Conservation (phyloP, 257 asterid genomes). For the Catharanthus roseus region DNA sequence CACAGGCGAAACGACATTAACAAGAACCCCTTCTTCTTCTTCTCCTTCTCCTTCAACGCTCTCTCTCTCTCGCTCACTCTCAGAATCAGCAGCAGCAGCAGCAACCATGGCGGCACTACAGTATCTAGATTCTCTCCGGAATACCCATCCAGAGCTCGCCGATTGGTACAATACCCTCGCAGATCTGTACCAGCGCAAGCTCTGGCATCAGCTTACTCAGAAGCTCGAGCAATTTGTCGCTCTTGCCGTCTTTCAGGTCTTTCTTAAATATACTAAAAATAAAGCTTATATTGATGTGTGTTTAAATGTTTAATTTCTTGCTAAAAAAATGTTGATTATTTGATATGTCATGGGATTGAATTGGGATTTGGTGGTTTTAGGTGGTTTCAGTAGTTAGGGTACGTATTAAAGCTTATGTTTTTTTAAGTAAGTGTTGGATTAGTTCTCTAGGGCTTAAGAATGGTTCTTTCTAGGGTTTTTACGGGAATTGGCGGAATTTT, state of each 20-base stretch:
- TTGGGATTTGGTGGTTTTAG: slow-evolving; percentile 10
- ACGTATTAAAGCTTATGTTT: not conserved
- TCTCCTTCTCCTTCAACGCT: not conserved
- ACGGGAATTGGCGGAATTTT: not conserved
- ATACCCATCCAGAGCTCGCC: slow-evolving; percentile 76
- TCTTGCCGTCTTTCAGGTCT: slow-evolving; percentile 83
- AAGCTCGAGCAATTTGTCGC: slow-evolving; percentile 97
- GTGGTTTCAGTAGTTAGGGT: slow-evolving; percentile 2
- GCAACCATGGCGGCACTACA: slow-evolving; percentile 76
- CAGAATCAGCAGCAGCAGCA: not conserved
- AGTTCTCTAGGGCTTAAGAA: not conserved
- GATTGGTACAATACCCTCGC: slow-evolving; percentile 82
- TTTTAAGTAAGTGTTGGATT: not conserved
- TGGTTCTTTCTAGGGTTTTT: not conserved
- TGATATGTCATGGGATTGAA: not conserved
- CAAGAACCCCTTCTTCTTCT: not conserved
- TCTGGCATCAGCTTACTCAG: slow-evolving; percentile 94
- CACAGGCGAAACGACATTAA: not conserved
- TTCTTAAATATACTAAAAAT: not conserved
- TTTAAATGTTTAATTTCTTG: slow-evolving; percentile 9
- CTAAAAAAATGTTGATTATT: not conserved
- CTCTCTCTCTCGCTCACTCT: too few species aligned
- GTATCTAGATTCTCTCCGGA: slow-evolving; percentile 62
- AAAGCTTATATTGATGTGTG: not conserved
- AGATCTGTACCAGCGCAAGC: slow-evolving; percentile 97